These are phyloP conservation scores for Phytophthora sp. DNA, from an alignment of 352 stramenopile species.

Conservation along the genomic window DNA sequence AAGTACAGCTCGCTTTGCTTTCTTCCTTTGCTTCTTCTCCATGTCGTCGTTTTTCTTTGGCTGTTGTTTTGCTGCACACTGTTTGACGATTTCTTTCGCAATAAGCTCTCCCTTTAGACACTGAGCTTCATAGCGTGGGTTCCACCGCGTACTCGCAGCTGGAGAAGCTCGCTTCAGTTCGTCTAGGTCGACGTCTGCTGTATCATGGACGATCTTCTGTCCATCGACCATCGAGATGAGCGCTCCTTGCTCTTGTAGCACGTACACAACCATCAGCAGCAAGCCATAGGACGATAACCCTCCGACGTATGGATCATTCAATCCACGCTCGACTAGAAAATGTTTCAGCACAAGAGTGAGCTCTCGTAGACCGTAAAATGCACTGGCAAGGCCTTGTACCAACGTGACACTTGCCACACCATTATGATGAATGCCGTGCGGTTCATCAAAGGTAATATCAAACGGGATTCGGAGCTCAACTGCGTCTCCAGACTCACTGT, in stretches of 20 bases:
- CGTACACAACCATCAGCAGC: conserved; percentile 78
- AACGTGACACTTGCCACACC: conserved; percentile 79
- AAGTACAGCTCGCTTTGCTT: conserved; percentile 41
- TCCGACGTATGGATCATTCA: conserved; percentile 92
- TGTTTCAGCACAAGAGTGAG: conserved; percentile 91
- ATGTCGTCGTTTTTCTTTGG: conserved; percentile 32
- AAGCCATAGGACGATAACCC: conserved; percentile 91
- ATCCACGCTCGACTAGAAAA: conserved; percentile 83
- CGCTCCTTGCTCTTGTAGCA: conserved; percentile 68
- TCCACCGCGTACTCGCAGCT: conserved; percentile 13
- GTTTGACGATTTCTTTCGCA: conserved; percentile 58
- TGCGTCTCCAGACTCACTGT: background rate
- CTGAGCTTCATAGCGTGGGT: conserved; percentile 54
- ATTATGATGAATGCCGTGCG: conserved; percentile 60
- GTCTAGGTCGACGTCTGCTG: conserved; percentile 28
- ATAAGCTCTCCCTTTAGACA: conserved; percentile 53
- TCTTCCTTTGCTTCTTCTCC: conserved; percentile 26
- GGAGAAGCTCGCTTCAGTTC: conserved; percentile 26
- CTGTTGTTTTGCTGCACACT: conserved; percentile 48
- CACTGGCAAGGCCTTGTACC: conserved; percentile 59
- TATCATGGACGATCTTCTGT: conserved; percentile 14
- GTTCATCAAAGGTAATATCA: conserved; percentile 88
- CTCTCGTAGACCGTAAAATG: conserved; percentile 83
- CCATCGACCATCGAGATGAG: conserved; percentile 36
- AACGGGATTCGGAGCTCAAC: conserved; percentile 60